These are phyloP conservation scores for Suillus ampliporus DNA, from an alignment of 768 basidiomycete genomes.

Conservation along the genomic window DNA sequence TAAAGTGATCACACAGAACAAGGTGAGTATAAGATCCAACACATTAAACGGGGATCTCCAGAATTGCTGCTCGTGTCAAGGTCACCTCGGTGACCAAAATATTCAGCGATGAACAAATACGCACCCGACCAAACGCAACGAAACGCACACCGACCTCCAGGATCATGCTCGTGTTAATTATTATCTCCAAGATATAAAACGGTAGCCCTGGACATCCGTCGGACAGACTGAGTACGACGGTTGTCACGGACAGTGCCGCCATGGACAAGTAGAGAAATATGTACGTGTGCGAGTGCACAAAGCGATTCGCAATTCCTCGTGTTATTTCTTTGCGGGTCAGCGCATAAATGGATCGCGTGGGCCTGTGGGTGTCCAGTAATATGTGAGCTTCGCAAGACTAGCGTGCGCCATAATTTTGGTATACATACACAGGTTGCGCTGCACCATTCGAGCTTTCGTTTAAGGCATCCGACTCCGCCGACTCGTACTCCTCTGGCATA, in stretches of 20 bases:
- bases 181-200: constrained; percentile 89
- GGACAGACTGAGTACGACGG: constrained; percentile 80
- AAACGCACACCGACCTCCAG: constrained; percentile 91
- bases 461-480: constrained; percentile 44
- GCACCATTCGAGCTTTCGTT: constrained; percentile 31
- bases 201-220: constrained; percentile 87
- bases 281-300: constrained; percentile 87
- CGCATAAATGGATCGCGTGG: constrained; percentile 83
- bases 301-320: constrained; percentile 86
- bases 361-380: constrained; percentile 46
- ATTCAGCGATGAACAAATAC: constrained; percentile 34
- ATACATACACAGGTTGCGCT: constrained; percentile 36
- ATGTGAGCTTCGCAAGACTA: constrained; percentile 18
- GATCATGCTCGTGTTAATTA: constrained; percentile 93
- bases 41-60: constrained; percentile 95
- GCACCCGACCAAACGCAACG: constrained; percentile 89
- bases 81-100: not conserved
- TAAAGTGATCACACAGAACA: constrained; percentile 89
- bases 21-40: constrained; percentile 85
- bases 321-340: constrained; percentile 84
- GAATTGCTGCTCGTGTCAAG: constrained; percentile 73
- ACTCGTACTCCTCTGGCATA: constrained; percentile 31
- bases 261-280: constrained; percentile 88
- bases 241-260: constrained; percentile 86
- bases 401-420: not conserved